A percentile compares a stretch with the other conserved stretches of the same genome.
Conservation (phyloP, 2,329 filamentous ascomycete genomes). For the Diaporthe vaccinii region DNA sequence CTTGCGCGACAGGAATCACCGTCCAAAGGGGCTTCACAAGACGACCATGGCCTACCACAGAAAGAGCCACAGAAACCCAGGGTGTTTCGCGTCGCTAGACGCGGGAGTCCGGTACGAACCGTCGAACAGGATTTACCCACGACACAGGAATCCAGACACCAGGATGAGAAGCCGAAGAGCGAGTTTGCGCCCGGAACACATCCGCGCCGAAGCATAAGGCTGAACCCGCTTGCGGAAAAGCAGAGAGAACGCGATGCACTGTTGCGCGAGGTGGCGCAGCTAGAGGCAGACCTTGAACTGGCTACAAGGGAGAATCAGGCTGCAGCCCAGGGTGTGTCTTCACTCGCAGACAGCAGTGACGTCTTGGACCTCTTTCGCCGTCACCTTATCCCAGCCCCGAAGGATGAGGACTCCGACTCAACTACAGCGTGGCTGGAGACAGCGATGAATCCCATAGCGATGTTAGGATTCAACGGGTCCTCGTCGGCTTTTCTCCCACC, state of each 20-base stretch:
- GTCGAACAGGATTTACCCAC: conserved; percentile 16
- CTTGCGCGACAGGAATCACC: conserved; percentile 57
- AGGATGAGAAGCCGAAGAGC: conserved; percentile 58
- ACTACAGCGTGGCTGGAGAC: conserved; percentile 61
- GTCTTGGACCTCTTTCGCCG: conserved; percentile 58
- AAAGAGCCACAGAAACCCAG: conserved; percentile 29
- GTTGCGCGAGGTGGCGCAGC: conserved; percentile 65
- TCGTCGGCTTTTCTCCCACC: conserved; percentile 17
- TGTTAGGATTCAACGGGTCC: conserved; percentile 61
- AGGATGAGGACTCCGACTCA: conserved; percentile 47
- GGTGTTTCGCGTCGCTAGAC: conserved; percentile 23
- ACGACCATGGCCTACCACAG: conserved; percentile 36
- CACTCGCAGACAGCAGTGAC: conserved; percentile 45
- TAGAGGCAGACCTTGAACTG: conserved; percentile 71
- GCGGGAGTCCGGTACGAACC: conserved; percentile 23
- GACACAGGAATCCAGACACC: conserved; percentile 59
- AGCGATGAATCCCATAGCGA: conserved; percentile 64
- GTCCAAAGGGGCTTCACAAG: conserved; percentile 56
- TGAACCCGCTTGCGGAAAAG: conserved; percentile 63
- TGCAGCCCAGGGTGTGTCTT: conserved; percentile 20
- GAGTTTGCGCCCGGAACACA: conserved; percentile 38
- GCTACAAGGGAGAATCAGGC: conserved; percentile 70
- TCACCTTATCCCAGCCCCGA: conserved; percentile 56
- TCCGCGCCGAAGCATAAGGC: conserved; percentile 54
- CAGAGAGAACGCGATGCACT: conserved; percentile 66